Base-by-base conservation (phyloP, 2,329 filamentous ascomycete genomes). In the Xylaria sp. region DNA sequence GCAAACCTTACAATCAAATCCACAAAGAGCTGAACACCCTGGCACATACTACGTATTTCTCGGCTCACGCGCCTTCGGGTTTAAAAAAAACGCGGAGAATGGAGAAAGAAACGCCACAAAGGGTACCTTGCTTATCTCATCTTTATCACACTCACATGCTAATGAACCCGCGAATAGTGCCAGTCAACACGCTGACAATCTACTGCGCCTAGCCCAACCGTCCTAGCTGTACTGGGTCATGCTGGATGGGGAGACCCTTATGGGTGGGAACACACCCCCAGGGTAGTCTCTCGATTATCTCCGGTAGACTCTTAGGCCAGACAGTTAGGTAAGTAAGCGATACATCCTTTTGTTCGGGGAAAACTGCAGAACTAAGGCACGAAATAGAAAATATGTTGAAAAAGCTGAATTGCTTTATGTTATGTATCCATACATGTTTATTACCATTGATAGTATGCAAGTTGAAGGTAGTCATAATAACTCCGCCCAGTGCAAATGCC, bases 401-500 rank as follows among this genome's bases (percentile, higher is more conserved):
- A 23, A 9, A 48, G 21, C 8, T 37, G n/a, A 13, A 23, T 23
- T 23, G 12, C 8, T 55, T 37, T 37, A 21, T 6, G 16, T 35
- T 37, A 44, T 37, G 32, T 55, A 21, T 37, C 3, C 18, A 13
- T 48, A 23, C 12, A 48, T 23, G 3, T 54, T 12, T 27, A 58
- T 58, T 58, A 58, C 37, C 23, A 32, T 12, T 44, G 3, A 16
- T 12, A 44, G n/a, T 44, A 27, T n/a, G 37, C 27, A 29, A 44
- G 44, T 29, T 25, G 2, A n/a, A 58, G 37, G 3, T n/a, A 35
- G 21, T 47, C 60, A 53, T 1, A 35, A 42, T 29, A 68, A 68
- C 65, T 61, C 65, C 65, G 60, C 53, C 60, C 32, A 59, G 60
- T 68, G 65, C 65, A 68, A 18, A 63, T 37, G 29, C 37, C 48